These are phyloP conservation scores for Yamadazyma sp. DNA, from an alignment of 805 yeast species.

Conservation along the genomic window DNA sequence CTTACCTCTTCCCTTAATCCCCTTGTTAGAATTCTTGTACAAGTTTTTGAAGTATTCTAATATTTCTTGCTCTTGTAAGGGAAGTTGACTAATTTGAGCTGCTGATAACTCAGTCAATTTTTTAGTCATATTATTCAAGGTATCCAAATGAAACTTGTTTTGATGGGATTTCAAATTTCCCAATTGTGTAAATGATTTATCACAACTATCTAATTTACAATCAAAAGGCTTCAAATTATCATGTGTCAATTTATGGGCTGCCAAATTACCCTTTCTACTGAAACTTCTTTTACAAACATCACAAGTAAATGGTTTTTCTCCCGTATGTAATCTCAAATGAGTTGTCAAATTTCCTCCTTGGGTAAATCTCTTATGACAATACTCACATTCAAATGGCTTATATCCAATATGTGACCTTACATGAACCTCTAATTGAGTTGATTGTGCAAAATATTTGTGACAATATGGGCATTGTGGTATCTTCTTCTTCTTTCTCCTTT, in stretches of 20 bases:
- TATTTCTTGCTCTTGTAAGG: constrained; percentile 63
- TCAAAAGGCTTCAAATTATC: constrained; percentile 72
- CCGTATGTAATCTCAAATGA: constrained; percentile 82
- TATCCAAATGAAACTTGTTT: constrained; percentile 77
- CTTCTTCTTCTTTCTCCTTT: constrained; percentile 35
- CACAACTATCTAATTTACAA: constrained; percentile 79
- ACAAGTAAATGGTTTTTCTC: constrained; percentile 87
- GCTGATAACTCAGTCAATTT: constrained; percentile 60
- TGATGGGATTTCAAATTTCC: constrained; percentile 95
- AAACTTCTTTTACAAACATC: constrained; percentile 71
- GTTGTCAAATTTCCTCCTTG: constrained; percentile 90
- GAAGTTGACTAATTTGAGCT: constrained; percentile 44
- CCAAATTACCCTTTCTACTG: constrained; percentile 87
- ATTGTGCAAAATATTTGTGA: constrained; percentile 74
- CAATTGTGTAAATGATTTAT: constrained; percentile 82
- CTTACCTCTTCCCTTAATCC: constrained; percentile 89
- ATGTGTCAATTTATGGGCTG: constrained; percentile 84
- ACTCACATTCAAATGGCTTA: constrained; percentile 77
- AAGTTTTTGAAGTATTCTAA: constrained; percentile 75
- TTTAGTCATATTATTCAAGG: constrained; percentile 64
- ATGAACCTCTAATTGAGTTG: constrained; percentile 91
- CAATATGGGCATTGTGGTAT: constrained; percentile 75
- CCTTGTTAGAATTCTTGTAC: constrained; percentile 86
- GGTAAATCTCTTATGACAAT: constrained; percentile 77
- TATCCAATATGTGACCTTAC: constrained; percentile 83